phyloP scores from a whole-genome alignment of 371 early-diverging fungal species.

The Saksenaea oblongispora region DNA sequence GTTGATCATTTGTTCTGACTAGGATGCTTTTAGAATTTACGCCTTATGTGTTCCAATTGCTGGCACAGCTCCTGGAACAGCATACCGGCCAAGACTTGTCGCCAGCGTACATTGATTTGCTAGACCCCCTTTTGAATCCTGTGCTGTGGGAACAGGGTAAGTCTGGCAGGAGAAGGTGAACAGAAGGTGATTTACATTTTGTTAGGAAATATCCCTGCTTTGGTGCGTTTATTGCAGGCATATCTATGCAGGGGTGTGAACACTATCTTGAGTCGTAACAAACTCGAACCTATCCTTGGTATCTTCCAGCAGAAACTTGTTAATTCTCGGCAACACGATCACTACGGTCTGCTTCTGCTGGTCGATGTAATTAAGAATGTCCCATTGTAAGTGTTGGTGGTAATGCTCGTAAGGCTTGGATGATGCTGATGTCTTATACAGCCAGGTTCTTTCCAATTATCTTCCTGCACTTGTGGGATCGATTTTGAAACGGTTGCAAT shows the following conservation, averaged over 20 bases:
- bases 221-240: slow-evolving; percentile 84
- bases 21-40: slow-evolving; percentile 72
- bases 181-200: neutral
- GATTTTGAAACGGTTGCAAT: slow-evolving; percentile 77
- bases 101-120: slow-evolving; percentile 66
- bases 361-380: slow-evolving; percentile 68
- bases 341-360: slow-evolving; percentile 84
- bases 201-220: slow-evolving; percentile 89
- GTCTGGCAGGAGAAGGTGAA: neutral
- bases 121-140: slow-evolving; percentile 83
- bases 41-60: slow-evolving; percentile 95
- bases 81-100: slow-evolving; percentile 75
- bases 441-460: slow-evolving; percentile 62
- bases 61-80: slow-evolving; percentile 82
- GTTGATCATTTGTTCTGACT: neutral
- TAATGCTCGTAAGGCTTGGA: neutral
- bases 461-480: slow-evolving; percentile 77
- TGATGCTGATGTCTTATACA: slow-evolving; percentile 17
- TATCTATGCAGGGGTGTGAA: slow-evolving; percentile 79
- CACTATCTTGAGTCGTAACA: slow-evolving; percentile 58
- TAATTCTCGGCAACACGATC: slow-evolving; percentile 83
- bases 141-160: slow-evolving; percentile 85
- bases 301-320: slow-evolving; percentile 90
- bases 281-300: slow-evolving; percentile 87
- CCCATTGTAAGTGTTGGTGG: slow-evolving; percentile 58